These are phyloP conservation scores for Xylaria intraflava DNA, from an alignment of 495 filamentous ascomycete genomes.

Conservation along the genomic window DNA sequence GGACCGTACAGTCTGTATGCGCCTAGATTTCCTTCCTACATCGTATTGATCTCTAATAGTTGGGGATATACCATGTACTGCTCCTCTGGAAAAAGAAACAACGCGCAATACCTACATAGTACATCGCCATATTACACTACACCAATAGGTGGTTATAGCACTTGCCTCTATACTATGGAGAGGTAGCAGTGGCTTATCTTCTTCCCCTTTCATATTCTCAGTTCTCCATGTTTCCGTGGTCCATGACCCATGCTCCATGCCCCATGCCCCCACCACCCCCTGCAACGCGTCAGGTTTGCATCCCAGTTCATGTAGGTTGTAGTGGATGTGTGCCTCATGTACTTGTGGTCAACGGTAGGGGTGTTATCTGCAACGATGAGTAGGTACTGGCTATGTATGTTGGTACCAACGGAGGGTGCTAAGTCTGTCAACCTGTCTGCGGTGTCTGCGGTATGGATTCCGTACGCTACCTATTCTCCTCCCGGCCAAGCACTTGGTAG, in stretches of 20 bases:
- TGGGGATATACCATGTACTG: too few species aligned
- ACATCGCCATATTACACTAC: too few species aligned
- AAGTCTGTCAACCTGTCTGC: too few species aligned
- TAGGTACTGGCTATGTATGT: background rate
- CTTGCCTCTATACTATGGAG: background rate
- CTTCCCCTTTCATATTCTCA: background rate
- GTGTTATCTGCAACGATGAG: background rate
- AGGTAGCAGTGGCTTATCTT: background rate
- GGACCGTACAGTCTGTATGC: too few species aligned
- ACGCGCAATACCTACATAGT: too few species aligned
- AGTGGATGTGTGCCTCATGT: background rate
- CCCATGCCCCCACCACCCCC: background rate
- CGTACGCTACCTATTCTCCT: too few species aligned
- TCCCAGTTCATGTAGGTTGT: conserved; percentile 7
- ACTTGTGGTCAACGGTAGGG: too few species aligned
- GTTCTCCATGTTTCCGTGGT: background rate
- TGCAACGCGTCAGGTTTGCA: conserved; percentile 11
- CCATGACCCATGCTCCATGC: background rate
- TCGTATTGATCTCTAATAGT: too few species aligned
- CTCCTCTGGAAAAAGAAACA: too few species aligned
- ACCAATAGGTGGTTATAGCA: too few species aligned
- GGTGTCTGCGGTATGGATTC: too few species aligned
- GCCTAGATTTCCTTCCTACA: too few species aligned
- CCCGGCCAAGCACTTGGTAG: background rate
- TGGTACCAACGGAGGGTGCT: background rate